These are phyloP conservation scores for Dichotomopilus funicola DNA, from an alignment of 2,329 filamentous ascomycete species.

Conservation along the genomic window DNA sequence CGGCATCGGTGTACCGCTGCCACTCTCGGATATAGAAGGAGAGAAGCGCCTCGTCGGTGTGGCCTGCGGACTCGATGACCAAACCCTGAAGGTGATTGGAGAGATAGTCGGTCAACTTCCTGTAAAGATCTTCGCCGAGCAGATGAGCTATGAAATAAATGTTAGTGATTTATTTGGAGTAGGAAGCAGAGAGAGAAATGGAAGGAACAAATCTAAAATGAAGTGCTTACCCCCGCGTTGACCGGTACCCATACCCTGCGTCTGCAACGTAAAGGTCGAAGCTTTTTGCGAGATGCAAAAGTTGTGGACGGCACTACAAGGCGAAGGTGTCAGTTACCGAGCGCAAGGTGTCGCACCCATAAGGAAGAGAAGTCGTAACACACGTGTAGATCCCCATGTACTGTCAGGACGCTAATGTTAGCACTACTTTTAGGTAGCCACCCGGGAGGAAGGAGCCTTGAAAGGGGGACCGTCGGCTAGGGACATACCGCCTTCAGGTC, in stretches of 20 bases:
- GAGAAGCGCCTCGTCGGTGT: conserved; percentile 84
- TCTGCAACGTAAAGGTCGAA: conserved; percentile 47
- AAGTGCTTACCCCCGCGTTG: conserved; percentile 19
- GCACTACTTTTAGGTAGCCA: too few species aligned
- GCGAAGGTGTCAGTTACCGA: conserved; percentile 26
- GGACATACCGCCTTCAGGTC: conserved; percentile 74
- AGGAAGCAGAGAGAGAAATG: too few species aligned
- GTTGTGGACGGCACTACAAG: conserved; percentile 78
- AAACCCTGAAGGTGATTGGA: conserved; percentile 68
- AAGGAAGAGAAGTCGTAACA: conserved; percentile 20
- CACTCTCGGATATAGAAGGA: conserved; percentile 95
- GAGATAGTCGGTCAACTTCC: conserved; percentile 82
- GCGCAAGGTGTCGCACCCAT: neutral
- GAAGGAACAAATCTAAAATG: neutral
- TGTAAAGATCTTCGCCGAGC: conserved; percentile 91
- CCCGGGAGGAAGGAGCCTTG: too few species aligned
- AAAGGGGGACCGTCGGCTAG: neutral
- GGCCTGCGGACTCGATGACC: conserved; percentile 64
- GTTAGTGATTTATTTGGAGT: conserved; percentile 1
- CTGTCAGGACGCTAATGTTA: conserved; percentile 30
- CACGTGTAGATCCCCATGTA: conserved; percentile 98
- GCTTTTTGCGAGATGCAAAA: conserved; percentile 98
- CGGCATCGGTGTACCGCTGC: conserved; percentile 89
- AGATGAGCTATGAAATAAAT: conserved; percentile 63
- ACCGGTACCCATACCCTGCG: conserved; percentile 7